phyloP scores from a whole-genome alignment of 106 monocot genomes.

The Dendrobium huoshanense region DNA sequence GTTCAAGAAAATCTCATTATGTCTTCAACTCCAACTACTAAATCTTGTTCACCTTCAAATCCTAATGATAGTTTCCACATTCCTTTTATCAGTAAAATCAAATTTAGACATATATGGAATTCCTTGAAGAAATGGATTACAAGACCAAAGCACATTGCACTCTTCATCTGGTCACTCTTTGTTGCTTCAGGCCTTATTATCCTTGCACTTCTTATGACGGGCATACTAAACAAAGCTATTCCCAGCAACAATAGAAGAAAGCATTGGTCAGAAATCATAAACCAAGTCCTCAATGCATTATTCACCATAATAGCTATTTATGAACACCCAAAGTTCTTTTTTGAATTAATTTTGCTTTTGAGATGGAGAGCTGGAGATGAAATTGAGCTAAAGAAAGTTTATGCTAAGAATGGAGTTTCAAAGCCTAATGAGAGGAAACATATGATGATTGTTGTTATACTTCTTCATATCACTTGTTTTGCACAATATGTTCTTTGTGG shows the following conservation, averaged over 20 bases:
- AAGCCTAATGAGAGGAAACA: constrained; percentile 24
- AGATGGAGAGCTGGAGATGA: constrained; percentile 22
- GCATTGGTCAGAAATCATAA: constrained; percentile 36
- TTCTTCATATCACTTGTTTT: constrained; percentile 40
- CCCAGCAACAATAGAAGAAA: background rate
- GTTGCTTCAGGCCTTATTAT: constrained; percentile 31
- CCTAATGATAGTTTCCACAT: no score
- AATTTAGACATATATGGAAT: no score
- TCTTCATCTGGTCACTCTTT: constrained; percentile 5
- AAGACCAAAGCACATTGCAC: no score
- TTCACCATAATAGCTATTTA: constrained; percentile 49
- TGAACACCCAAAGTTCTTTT: constrained; percentile 33
- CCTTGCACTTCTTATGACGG: constrained; percentile 23
- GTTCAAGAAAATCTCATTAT: no score
- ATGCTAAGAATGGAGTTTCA: no score
- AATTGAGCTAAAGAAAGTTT: constrained; percentile 10
- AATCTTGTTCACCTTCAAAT: no score
- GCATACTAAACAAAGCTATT: constrained; percentile 10
- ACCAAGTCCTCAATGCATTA: constrained; percentile 46
- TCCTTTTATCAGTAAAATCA: no score
- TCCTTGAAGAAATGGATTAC: no score
- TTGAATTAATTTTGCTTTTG: constrained; percentile 24
- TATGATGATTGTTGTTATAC: constrained; percentile 34
- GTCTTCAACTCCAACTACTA: no score
- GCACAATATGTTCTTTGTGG: constrained; percentile 28